phyloP scores from a whole-genome alignment of 148 eudicot species.

The Pouteria glomerata region DNA sequence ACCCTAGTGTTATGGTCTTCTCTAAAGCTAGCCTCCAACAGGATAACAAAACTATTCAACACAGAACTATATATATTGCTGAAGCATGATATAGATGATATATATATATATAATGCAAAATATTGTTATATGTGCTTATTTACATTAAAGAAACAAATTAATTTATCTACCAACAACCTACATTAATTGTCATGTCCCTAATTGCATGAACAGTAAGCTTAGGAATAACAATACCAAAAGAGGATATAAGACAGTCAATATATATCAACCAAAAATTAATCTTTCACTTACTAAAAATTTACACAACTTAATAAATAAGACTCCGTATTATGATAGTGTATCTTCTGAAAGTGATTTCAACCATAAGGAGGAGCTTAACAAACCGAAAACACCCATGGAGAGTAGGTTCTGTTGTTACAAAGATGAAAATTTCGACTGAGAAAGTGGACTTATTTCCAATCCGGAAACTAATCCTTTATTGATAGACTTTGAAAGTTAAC shows the following conservation, averaged over 20 bases:
- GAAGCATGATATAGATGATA: background rate
- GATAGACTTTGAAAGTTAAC: too few relatives aligned
- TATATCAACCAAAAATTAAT: background rate
- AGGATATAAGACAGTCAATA: background rate
- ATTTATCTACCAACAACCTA: too few relatives aligned
- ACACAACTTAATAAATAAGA: background rate
- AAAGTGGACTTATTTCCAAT: too few relatives aligned
- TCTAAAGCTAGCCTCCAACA: too few relatives aligned
- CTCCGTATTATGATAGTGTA: background rate
- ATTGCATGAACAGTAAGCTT: background rate
- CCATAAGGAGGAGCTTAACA: too few relatives aligned
- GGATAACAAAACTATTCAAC: too few relatives aligned
- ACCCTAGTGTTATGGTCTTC: too few relatives aligned
- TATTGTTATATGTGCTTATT: background rate
- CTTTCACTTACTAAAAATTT: background rate
- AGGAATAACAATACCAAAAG: background rate
- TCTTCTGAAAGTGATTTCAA: background rate
- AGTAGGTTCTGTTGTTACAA: too few relatives aligned
- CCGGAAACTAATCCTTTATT: too few relatives aligned
- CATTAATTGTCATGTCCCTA: background rate
- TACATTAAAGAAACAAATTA: background rate
- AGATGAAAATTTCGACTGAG: too few relatives aligned
- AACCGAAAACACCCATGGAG: too few relatives aligned
- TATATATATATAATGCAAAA: background rate
- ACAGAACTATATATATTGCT: too few relatives aligned